Base-by-base conservation (phyloP, 768 basidiomycete genomes). In the Tylopilus felleus region DNA sequence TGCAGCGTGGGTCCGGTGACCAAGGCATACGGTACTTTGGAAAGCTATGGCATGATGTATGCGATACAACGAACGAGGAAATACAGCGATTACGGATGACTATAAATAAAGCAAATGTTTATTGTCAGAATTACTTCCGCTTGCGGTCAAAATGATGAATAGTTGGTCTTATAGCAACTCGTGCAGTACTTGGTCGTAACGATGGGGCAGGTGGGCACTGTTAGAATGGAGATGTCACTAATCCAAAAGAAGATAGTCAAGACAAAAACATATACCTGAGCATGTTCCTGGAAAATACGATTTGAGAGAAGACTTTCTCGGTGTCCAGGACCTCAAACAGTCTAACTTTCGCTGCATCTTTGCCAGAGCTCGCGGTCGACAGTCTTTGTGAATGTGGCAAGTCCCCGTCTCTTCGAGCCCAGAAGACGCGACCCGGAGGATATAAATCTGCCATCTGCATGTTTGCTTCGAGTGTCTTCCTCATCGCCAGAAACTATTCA, bases 381-480 rank as follows among this genome's bases (percentile, higher is more conserved):
- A 61, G 36, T 48, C 65, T 55, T 56, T 73, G 70, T 1, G 80
- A 74, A 9, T 80, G 80, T 50, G 85, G 82, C 22, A 92, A 66
- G 67, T 90, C 86, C 44, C 79, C 77, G 53, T 91, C 84, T 52
- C 87, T 80, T 67, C 90, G 75, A 6, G 85, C 90, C 90, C 89
- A 91, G 29, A 89, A 75, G 16, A 92, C 83, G 8, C 83, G 78
- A 3, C 89, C 90, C 0, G 90, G 86, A 13, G 90, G 90, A 57
- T 81, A 90, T 66, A 90, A 78, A 59, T 84, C 78, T 3, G 81
- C 72, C 74, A 78, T 80, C 46, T 82, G 79, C 90, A 93, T 92
- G 55, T 88, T 90, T 42, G 89, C 90, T 66, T 92, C 88, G 0
- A 93, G 77, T 3, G 90, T 91, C 75, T 89, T 92, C 42, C 90